These are phyloP conservation scores for Serendipita sp. DNA, from an alignment of 768 basidiomycete species.

Conservation along the genomic window DNA sequence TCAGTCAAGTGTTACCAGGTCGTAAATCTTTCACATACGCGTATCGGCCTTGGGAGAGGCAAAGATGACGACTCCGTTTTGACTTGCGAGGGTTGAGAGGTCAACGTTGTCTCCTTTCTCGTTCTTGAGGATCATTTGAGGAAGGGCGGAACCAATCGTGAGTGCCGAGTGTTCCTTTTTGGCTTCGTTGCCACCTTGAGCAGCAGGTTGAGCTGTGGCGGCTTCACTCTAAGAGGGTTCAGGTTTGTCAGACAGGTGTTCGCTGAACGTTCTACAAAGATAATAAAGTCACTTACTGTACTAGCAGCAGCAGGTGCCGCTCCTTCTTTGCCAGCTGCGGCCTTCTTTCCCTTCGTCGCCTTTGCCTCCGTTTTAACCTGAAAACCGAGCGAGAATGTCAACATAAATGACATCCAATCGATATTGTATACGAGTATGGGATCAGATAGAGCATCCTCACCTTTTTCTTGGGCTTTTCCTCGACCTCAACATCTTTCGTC, in stretches of 20 bases:
- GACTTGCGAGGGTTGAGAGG: slow-evolving; percentile 41
- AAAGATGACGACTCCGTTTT: slow-evolving; percentile 69
- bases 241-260: neutral
- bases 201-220: slow-evolving; percentile 10
- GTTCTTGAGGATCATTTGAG: slow-evolving; percentile 61
- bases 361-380: slow-evolving; percentile 15
- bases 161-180: slow-evolving; percentile 21
- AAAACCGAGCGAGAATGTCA: neutral
- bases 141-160: slow-evolving; percentile 60
- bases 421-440: neutral
- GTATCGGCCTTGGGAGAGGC: slow-evolving; percentile 76
- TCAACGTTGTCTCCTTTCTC: slow-evolving; percentile 71
- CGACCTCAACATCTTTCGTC: neutral
- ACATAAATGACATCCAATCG: neutral
- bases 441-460: neutral
- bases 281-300: neutral
- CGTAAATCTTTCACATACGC: slow-evolving; percentile 30
- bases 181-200: slow-evolving; percentile 14
- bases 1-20: neutral
- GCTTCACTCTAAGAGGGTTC: slow-evolving; percentile 10
- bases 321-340: slow-evolving; percentile 12
- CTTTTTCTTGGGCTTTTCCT: slow-evolving; percentile 12
- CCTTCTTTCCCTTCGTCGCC: slow-evolving; percentile 14
- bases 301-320: slow-evolving; percentile 2
- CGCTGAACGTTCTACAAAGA: neutral